Percentiles rank a stretch among this genome's conserved stretches.
These are phyloP conservation scores for Hydnomerulius pinastri DNA, from an alignment of 768 basidiomycete genomes.

Conservation along the genomic window DNA sequence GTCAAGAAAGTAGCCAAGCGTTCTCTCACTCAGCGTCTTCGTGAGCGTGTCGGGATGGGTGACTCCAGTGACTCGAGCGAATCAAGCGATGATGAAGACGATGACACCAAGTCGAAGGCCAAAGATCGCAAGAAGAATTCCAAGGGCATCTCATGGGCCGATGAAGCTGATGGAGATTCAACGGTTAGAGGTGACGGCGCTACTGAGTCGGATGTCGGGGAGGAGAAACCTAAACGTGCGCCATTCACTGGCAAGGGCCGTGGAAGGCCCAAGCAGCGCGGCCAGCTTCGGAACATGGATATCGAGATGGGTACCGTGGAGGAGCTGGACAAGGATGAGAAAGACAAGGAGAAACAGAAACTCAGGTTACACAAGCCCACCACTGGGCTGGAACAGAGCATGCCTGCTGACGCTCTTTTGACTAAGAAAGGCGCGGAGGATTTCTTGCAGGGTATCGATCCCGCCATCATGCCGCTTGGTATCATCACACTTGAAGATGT, in stretches of 20 bases:
- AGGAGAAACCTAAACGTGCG: conserved; percentile 13
- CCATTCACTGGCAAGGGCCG: conserved; percentile 14
- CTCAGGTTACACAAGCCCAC: conserved; percentile 32
- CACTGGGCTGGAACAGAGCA: conserved; percentile 70
- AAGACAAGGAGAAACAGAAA: conserved; percentile 26
- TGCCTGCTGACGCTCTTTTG: conserved; percentile 87
- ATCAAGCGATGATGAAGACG: conserved; percentile 44
- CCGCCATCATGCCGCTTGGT: conserved; percentile 80
- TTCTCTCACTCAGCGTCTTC: conserved; percentile 76
- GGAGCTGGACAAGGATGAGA: conserved; percentile 15
- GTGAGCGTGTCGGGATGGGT: conserved; percentile 72
- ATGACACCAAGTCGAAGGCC: conserved; percentile 18
- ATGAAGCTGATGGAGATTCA: conserved; percentile 33
- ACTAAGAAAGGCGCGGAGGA: conserved; percentile 74
- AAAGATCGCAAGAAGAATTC: conserved; percentile 22
- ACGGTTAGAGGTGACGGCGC: conserved; percentile 28
- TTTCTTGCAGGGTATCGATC: conserved; percentile 84
- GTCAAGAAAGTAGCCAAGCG: conserved; percentile 84
- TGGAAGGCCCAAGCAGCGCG: conserved; percentile 11
- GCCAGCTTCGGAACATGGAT: conserved; percentile 17
- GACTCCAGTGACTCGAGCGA: conserved; percentile 58
- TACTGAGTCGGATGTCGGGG: conserved; percentile 19
- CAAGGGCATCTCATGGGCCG: conserved; percentile 34
- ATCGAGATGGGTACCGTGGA: conserved; percentile 24
- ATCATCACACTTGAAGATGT: conserved; percentile 95